These are phyloP conservation scores for Leucocoprinus leucothites DNA, from an alignment of 768 basidiomycete genomes.

Conservation along the genomic window DNA sequence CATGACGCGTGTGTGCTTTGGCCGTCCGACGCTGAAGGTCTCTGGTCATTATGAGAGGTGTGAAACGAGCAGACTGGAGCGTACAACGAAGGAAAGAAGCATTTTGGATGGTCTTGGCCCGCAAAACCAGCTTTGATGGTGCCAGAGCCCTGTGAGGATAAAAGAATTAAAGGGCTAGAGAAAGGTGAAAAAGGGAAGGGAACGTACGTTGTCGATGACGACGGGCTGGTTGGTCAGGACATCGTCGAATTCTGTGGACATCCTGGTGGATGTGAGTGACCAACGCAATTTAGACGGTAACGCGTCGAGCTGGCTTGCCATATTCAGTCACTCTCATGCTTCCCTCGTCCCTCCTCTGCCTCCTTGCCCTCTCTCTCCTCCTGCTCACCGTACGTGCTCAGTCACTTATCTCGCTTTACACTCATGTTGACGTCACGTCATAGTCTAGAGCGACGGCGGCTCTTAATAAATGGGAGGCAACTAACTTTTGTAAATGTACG, in stretches of 20 bases:
- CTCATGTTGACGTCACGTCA: neutral
- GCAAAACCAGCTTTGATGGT: slow-evolving; percentile 99
- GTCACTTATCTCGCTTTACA: neutral
- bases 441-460: slow-evolving; percentile 24
- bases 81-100: slow-evolving; percentile 98
- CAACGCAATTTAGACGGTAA: slow-evolving; percentile 10
- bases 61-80: slow-evolving; percentile 37
- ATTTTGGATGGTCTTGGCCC: slow-evolving; percentile 98
- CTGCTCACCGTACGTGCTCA: slow-evolving; percentile 22
- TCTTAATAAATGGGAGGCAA: slow-evolving; percentile 83
- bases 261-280: slow-evolving; percentile 25
- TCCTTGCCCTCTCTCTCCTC: slow-evolving; percentile 12
- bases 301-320: slow-evolving; percentile 10
- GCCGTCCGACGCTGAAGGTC: slow-evolving; percentile 78
- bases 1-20: slow-evolving; percentile 98
- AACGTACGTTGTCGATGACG: slow-evolving; percentile 93
- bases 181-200: slow-evolving; percentile 20
- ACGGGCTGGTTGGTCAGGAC: slow-evolving; percentile 98
- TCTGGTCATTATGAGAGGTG: slow-evolving; percentile 21
- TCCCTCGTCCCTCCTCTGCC: neutral
- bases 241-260: slow-evolving; percentile 89
- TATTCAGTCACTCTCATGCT: slow-evolving; percentile 8
- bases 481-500: slow-evolving; percentile 87
- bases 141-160: slow-evolving; percentile 76
- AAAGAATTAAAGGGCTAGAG: slow-evolving; percentile 11